Evolutionary conservation across 177 flowering plant genomes (phyloP).

Genomic region (Vitis hybrid): DNA sequence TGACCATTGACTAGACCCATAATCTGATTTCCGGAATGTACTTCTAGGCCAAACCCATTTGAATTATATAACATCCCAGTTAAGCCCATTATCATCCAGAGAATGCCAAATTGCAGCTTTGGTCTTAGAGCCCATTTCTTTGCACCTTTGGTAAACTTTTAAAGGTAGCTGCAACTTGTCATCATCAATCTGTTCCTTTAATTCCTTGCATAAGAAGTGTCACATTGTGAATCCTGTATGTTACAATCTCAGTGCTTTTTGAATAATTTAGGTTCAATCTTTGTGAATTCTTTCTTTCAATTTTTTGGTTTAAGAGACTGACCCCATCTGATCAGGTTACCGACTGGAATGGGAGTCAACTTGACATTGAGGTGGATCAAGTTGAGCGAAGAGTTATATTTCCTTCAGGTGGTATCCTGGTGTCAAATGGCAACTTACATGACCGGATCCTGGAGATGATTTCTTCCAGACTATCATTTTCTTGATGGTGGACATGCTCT

Average conservation of each 20-base stretch:
- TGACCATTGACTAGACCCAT: no score
- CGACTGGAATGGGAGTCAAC: conserved; percentile 74
- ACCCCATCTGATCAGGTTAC: conserved; percentile 57
- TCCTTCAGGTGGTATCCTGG: conserved; percentile 80
- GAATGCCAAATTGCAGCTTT: no score
- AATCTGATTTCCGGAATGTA: no score
- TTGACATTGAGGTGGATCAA: conserved; percentile 73
- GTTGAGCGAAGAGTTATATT: conserved; percentile 56
- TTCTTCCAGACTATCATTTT: conserved; percentile 29
- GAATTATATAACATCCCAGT: no score
- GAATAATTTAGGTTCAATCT: background rate
- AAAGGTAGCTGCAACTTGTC: no score
- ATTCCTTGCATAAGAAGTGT: background rate
- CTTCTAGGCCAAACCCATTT: no score
- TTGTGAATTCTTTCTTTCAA: background rate
- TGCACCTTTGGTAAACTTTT: no score
- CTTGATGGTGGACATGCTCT: conserved; percentile 6
- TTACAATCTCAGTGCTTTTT: background rate
- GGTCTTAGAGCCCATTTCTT: no score
- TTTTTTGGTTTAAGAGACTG: background rate
- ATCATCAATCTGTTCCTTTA: no score
- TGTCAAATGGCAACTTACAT: conserved; percentile 61
- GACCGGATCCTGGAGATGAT: conserved; percentile 48
- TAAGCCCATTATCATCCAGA: no score
- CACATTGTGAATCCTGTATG: background rate